Conservation (phyloP, 495 filamentous ascomycete species). For the Sporormia fimetaria region DNA sequence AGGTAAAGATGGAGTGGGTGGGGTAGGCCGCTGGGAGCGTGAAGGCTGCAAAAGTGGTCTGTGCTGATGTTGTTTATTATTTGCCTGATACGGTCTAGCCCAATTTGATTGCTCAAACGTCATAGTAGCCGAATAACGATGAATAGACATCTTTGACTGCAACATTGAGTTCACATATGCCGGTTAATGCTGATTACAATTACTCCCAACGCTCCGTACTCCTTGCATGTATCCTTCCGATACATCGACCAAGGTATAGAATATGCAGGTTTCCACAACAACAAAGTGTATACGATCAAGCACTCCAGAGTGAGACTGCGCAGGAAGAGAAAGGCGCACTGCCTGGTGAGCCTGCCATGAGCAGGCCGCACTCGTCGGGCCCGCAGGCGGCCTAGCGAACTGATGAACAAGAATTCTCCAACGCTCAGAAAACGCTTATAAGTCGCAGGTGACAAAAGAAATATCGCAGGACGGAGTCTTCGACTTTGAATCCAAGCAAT, state of each 20-base stretch:
- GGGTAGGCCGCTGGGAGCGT: background rate
- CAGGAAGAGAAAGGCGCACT: background rate
- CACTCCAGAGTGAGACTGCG: background rate
- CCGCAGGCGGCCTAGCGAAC: background rate
- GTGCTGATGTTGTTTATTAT: background rate
- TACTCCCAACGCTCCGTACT: too few species aligned
- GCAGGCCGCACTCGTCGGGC: too few species aligned
- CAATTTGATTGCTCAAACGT: background rate
- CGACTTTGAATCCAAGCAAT: background rate
- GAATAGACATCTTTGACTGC: too few species aligned
- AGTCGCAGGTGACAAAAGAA: background rate
- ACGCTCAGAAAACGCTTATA: conserved; percentile 1
- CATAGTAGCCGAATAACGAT: background rate
- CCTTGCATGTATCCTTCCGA: background rate
- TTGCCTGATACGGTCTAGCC: conserved; percentile 2
- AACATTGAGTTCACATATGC: too few species aligned
- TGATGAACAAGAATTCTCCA: background rate
- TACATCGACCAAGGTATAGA: too few species aligned
- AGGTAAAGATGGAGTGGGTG: background rate
- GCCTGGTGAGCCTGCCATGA: conserved; percentile 1
- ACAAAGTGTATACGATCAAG: conserved; percentile 9
- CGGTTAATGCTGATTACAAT: conserved; percentile 6
- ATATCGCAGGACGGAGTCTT: background rate
- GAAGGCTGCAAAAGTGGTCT: background rate
- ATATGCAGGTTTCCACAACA: too few species aligned